phyloP scores from a whole-genome alignment of 2,329 filamentous ascomycete genomes.

The Neoarthrinium moseri region DNA sequence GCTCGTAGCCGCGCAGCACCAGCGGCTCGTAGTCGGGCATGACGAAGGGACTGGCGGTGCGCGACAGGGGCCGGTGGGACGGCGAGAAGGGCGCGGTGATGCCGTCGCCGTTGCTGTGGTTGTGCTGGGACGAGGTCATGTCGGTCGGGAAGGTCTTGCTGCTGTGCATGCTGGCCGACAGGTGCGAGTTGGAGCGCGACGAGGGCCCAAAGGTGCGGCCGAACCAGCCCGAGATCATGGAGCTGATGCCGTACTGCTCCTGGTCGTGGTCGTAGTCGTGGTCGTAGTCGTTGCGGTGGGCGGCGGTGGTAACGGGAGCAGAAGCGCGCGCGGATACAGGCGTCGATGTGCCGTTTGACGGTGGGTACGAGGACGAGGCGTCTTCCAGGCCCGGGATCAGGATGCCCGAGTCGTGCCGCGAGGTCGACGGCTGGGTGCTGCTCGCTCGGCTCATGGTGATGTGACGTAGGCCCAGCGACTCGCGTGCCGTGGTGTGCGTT shows the following conservation, averaged over 20 bases:
- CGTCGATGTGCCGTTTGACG: not conserved
- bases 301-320: not conserved
- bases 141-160: constrained; percentile 11
- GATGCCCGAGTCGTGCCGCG: constrained; percentile 4
- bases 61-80: constrained; percentile 38
- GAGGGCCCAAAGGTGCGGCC: not conserved
- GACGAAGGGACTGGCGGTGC: constrained; percentile 75
- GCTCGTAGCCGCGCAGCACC: constrained; percentile 63
- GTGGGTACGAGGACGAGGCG: not conserved
- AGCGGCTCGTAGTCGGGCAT: constrained; percentile 87
- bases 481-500: no score
- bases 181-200: constrained; percentile 12
- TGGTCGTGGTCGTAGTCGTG: not conserved
- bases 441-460: constrained; percentile 5
- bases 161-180: constrained; percentile 10
- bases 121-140: constrained; percentile 16
- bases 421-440: not conserved
- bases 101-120: constrained; percentile 36
- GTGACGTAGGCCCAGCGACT: no score
- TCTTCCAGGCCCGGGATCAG: constrained; percentile 1
- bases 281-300: not conserved
- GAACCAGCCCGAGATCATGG: constrained; percentile 4
- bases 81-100: constrained; percentile 61
- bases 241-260: constrained; percentile 4
- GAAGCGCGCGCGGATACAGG: no score